A percentile compares a stretch with the other conserved stretches of the same genome.
Conservation (phyloP, 805 yeast species). For the Debaryomyces maramus region DNA sequence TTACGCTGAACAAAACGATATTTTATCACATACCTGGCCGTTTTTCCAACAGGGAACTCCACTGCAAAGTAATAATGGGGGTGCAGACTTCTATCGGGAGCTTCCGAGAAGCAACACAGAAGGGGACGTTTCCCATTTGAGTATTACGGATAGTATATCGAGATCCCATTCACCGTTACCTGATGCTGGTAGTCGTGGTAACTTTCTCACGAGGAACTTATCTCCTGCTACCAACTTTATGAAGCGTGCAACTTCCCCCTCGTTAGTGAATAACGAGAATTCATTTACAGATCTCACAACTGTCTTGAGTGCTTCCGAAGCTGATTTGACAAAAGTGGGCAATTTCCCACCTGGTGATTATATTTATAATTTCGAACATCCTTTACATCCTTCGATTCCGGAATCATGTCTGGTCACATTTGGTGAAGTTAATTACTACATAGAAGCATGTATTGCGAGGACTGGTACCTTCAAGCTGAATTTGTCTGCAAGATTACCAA, state of each 20-base stretch:
- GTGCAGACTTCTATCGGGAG: constrained; percentile 49
- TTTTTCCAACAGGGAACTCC: constrained; percentile 49
- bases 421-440: constrained; percentile 71
- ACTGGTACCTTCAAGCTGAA: constrained; percentile 85
- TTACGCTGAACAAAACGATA: constrained; percentile 60
- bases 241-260: constrained; percentile 31
- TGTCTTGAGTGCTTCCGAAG: constrained; percentile 21
- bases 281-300: constrained; percentile 25
- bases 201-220: constrained; percentile 25
- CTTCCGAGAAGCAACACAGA: constrained; percentile 17
- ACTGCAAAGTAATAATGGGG: constrained; percentile 28
- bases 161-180: constrained; percentile 14
- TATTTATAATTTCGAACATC: constrained; percentile 87
- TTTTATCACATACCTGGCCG: constrained; percentile 88
- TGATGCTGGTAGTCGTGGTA: constrained; percentile 12
- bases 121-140: constrained; percentile 37
- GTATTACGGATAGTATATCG: constrained; percentile 29
- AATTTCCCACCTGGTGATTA: constrained; percentile 84
- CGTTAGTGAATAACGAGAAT: constrained; percentile 21
- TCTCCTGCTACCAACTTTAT: constrained; percentile 27
- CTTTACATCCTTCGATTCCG: constrained; percentile 78
- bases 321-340: constrained; percentile 23
- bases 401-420: constrained; percentile 77
- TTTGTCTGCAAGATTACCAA: constrained; percentile 60
- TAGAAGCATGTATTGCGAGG: constrained; percentile 72